Evolutionary conservation across 129 eudicot species (phyloP), one percentile per base, ranked within the genome.

Genomic region (Dittrichia graveolens): DNA sequence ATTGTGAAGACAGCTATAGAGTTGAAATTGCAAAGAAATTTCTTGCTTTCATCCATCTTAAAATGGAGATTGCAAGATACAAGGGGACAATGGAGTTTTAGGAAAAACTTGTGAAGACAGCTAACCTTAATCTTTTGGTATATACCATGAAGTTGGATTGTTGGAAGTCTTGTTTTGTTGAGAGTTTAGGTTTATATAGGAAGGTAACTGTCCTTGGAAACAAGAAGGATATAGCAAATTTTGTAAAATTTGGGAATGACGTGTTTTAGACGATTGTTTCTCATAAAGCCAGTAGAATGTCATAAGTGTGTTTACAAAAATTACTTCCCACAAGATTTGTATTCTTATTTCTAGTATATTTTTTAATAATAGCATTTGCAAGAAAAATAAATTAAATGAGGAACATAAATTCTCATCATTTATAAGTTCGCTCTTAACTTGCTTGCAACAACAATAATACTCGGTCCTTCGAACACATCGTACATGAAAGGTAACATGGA

Each of bases 31-130:
- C 24, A 61, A 74, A 43, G 12, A 15, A 24, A 24, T 50, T 14
- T 61, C 52, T 75, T 74, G 84, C 63, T 74, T 69, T 75, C 72
- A 56, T 68, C 77, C 42, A 66, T 75, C 45, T 24, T 68, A 24
- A 68, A 42, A 52, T 37, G 74, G 63, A 57, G 18, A 65, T 56
- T 72, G 74, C 41, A 54, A 69, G 57, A 37, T 39, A 65, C 8
- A 45, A 52, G n/a, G 44, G 11, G 47, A 61, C 56, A 61, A 31
- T 48, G 41, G 8, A 65, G 13, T 57, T 58, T 46, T 46, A n/a
- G 53, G 64, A 39, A 24, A 77, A 70, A 24, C 56, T 41, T 71
- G 63, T 60, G 15, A 41, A 61, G 48, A 77, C 64, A 24, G 76
- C 49, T 52, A 61, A 78, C 8, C 50, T 78, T 61, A 16, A 50